Percentiles rank a stretch among this genome's conserved stretches.
phyloP scores from a whole-genome alignment of 1,139 yeast genomes.

The Tardiomyces depauwii region DNA sequence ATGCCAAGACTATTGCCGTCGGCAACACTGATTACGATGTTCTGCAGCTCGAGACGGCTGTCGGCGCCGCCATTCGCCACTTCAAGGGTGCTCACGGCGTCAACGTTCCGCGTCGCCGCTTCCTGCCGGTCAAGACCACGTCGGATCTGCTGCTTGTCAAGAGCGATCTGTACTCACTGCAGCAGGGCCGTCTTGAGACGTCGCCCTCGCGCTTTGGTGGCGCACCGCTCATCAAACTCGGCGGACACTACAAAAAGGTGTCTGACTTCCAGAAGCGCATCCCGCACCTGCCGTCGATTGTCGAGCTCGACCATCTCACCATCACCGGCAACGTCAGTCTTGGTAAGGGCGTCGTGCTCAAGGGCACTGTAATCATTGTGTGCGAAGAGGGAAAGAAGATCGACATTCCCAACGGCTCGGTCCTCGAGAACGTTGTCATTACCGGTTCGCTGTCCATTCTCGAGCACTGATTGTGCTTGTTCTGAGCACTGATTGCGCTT shows the following conservation, averaged over 20 bases:
- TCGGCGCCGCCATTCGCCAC: slow-evolving; percentile 97
- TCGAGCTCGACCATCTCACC: slow-evolving; percentile 93
- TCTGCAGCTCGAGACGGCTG: slow-evolving; percentile 94
- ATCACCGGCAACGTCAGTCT: slow-evolving; percentile 92
- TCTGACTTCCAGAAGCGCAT: slow-evolving; percentile 82
- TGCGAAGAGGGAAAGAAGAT: slow-evolving; percentile 96
- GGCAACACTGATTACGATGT: slow-evolving; percentile 77
- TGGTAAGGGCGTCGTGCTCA: slow-evolving; percentile 83
- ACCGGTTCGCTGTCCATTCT: slow-evolving; percentile 93
- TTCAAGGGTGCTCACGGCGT: slow-evolving; percentile 95
- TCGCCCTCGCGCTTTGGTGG: slow-evolving; percentile 79
- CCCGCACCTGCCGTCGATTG: slow-evolving; percentile 90
- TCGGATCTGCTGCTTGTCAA: slow-evolving; percentile 90
- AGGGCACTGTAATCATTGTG: slow-evolving; percentile 95
- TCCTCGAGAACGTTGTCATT: slow-evolving; percentile 90
- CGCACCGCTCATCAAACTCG: slow-evolving; percentile 91
- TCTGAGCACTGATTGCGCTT: slow-evolving; percentile 74
- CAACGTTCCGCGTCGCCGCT: slow-evolving; percentile 95
- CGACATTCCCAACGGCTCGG: slow-evolving; percentile 93
- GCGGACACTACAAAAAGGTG: slow-evolving; percentile 93
- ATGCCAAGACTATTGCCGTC: slow-evolving; percentile 67
- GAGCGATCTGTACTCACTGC: slow-evolving; percentile 86
- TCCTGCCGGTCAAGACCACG: slow-evolving; percentile 95
- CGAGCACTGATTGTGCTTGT: slow-evolving; percentile 49
- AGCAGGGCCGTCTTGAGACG: slow-evolving; percentile 82